These are phyloP conservation scores for Pythium rhizo-oryzae DNA, from an alignment of 352 stramenopile genomes.

Conservation along the genomic window DNA sequence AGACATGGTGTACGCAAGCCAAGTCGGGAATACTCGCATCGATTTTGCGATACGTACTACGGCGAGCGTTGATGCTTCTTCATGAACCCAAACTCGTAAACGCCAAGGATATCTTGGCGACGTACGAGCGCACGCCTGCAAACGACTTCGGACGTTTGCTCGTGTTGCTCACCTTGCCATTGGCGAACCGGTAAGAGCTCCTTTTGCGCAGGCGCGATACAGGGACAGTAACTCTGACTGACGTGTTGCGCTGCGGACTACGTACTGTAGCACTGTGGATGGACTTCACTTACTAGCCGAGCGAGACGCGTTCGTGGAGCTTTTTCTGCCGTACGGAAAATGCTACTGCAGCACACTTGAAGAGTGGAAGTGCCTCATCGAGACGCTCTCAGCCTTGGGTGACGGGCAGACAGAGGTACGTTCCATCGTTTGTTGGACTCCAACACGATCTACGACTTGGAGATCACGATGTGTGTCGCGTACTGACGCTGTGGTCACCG, in stretches of 20 bases:
- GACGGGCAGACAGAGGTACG: constrained; percentile 42
- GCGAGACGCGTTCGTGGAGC: constrained; percentile 47
- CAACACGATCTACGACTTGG: too few relatives aligned
- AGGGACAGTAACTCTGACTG: not conserved
- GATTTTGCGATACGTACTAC: constrained; percentile 45
- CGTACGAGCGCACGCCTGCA: constrained; percentile 23
- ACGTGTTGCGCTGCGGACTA: not conserved
- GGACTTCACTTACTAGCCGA: constrained; percentile 62
- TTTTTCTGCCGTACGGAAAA: constrained; percentile 79
- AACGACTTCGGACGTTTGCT: constrained; percentile 68
- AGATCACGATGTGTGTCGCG: not conserved
- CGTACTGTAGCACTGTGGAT: constrained; percentile 42
- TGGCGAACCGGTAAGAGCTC: constrained; percentile 42
- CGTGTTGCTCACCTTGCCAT: constrained; percentile 63
- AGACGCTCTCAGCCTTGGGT: constrained; percentile 55
- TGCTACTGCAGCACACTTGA: constrained; percentile 68
- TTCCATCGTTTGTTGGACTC: not conserved
- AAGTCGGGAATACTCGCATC: constrained; percentile 24
- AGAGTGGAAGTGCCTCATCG: constrained; percentile 78
- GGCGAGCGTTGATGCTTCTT: constrained; percentile 49
- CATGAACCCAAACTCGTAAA: constrained; percentile 52
- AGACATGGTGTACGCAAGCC: constrained; percentile 41
- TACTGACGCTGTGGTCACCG: not conserved
- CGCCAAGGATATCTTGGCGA: constrained; percentile 39
- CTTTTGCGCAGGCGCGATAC: too few relatives aligned